Conservation (phyloP, 192 early-diverging fungal species). For the Diversispora eburnea region DNA sequence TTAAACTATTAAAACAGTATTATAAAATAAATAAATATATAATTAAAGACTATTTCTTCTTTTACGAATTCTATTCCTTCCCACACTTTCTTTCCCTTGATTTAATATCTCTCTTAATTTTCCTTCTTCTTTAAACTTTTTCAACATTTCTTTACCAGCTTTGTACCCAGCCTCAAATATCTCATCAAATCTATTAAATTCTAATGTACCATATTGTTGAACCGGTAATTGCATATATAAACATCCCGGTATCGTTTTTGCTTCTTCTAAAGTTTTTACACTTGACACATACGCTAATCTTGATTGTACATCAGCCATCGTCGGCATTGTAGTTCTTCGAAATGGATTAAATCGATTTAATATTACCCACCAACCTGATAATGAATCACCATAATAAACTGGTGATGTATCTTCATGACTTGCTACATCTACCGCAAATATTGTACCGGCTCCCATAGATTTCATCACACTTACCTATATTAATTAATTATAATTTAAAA, state of each 20-base stretch:
- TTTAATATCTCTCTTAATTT: conserved; percentile 39
- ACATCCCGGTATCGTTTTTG: conserved; percentile 74
- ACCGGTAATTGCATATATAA: conserved; percentile 89
- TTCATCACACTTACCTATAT: conserved; percentile 65
- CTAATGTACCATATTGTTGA: conserved; percentile 77
- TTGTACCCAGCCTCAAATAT: conserved; percentile 84
- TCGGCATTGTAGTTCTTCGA: conserved; percentile 68
- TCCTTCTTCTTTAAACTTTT: conserved; percentile 78
- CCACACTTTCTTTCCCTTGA: conserved; percentile 22
- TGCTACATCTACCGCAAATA: conserved; percentile 95
- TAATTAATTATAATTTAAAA: not conserved
- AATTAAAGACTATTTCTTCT: conserved; percentile 28
- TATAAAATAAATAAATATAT: not conserved
- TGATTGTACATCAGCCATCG: conserved; percentile 90
- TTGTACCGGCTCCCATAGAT: conserved; percentile 77
- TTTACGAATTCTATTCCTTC: conserved; percentile 30
- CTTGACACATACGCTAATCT: conserved; percentile 90
- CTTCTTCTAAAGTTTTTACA: conserved; percentile 85
- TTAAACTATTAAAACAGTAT: too few species aligned
- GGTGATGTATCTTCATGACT: conserved; percentile 90
- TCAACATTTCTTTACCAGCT: conserved; percentile 72
- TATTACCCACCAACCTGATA: conserved; percentile 91
- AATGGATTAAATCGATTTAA: conserved; percentile 82
- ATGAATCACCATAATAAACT: conserved; percentile 83
- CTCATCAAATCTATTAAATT: conserved; percentile 90